Evolutionary conservation across 164 flowering plant genomes (phyloP), one percentile per base, ranked within the genome.

Genomic region (Liriodendron chinense): DNA sequence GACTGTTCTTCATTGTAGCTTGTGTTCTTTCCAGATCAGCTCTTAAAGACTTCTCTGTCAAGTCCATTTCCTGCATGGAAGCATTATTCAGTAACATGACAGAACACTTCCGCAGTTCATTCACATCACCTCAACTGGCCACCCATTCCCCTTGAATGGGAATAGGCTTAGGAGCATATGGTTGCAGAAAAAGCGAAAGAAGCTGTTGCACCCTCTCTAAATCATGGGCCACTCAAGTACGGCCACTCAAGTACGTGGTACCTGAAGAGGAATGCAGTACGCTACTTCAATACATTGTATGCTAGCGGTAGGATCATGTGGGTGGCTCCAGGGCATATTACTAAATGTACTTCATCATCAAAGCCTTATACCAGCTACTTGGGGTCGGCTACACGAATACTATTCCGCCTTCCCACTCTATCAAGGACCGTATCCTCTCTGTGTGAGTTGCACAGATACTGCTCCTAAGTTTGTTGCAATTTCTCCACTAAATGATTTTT

Each of bases 61-160:
- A 78, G 47, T 93, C 90, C 87, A 90, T 76, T 77, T 91, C 97
- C 98, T 93, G 78, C 34, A 77, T 78, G 47, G 57, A 67, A 47
- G 21, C 61, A 67, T 9, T 72, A 43, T 25, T 64, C 21, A 22
- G 13, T 63, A 47, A 49, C 59, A 53, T 34, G 43, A 34, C 59
- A 53, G 59, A 9, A n/a, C 12, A 53, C 13, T 53, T 12, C 59
- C 18, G 59, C 18, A 53, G 59, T 8, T 10, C 59, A 53, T 53
- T 53, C 2, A 16, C 20, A 53, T 13, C 59, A 53, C 59, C 59
- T 34, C 59, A 53, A 53, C 59, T 53, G 13, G 59, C 18, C 2
- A 53, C 13, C 59, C 59, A 12, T 53, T 53, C 59, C 18, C 16
- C 59, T 53, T 53, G 18, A 53, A 53, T 53, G 59, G 18, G 18